phyloP scores from a whole-genome alignment of 108 stramenopile species.

The Cyclotella sp. region DNA sequence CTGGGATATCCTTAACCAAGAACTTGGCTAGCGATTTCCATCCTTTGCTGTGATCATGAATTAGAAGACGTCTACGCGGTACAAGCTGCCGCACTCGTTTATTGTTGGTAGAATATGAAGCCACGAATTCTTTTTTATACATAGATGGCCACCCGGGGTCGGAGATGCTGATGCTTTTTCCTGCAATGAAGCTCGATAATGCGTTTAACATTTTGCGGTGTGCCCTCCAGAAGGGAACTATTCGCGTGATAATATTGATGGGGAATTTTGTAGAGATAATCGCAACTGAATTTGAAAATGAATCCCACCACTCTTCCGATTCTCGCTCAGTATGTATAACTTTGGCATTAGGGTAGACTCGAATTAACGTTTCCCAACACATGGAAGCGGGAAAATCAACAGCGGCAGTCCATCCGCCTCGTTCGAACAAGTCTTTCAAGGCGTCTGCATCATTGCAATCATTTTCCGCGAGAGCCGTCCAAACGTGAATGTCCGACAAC shows the following conservation, averaged over 20 bases:
- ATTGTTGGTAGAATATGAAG: slow-evolving; percentile 14
- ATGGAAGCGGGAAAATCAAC: slow-evolving; percentile 23
- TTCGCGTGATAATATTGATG: neutral
- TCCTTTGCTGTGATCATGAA: slow-evolving; percentile 20
- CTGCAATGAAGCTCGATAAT: neutral
- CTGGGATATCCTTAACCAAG: slow-evolving; percentile 13
- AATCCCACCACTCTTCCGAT: slow-evolving; percentile 33
- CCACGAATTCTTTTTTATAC: slow-evolving; percentile 23
- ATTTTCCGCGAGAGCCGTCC: slow-evolving; percentile 9
- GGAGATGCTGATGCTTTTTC: neutral
- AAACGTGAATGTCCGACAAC: neutral
- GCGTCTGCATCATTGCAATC: slow-evolving; percentile 14
- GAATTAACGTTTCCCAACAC: slow-evolving; percentile 7
- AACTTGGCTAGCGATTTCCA: slow-evolving; percentile 21
- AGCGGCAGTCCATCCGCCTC: slow-evolving; percentile 22
- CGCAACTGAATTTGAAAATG: slow-evolving; percentile 5
- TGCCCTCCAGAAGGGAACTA: slow-evolving; percentile 13
- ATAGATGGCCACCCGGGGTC: slow-evolving; percentile 10
- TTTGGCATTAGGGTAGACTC: slow-evolving; percentile 20
- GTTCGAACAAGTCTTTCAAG: slow-evolving; percentile 12
- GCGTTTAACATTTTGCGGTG: slow-evolving; percentile 1
- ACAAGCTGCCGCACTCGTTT: slow-evolving; percentile 15
- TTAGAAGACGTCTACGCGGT: slow-evolving; percentile 4
- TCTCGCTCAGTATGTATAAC: slow-evolving; percentile 21
- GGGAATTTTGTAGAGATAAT: neutral